Base-by-base conservation (phyloP, 2,329 filamentous ascomycete species). In the Cordyceps militaris region DNA sequence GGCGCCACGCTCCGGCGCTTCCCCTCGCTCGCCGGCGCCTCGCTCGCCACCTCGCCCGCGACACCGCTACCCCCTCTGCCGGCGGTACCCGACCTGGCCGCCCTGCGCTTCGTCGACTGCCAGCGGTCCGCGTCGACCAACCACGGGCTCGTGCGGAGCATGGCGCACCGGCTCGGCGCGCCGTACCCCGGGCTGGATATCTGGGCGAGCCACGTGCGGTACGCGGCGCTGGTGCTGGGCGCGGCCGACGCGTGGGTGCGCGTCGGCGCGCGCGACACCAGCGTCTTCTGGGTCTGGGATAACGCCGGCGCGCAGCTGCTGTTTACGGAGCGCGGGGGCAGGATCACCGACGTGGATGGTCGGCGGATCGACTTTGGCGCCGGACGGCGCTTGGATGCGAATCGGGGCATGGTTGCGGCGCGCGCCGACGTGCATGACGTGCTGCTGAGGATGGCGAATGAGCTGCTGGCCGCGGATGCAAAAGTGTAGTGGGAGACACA, bases 231-330 rank as follows among this genome's bases (percentile, higher is more conserved):
- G 26, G 65, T 73, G 36, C 49, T 74, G 16, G 72, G 72, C 46
- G 70, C 70, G 19, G 71, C 67, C 9, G 68, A 73, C 60, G 58
- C 71, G 28, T 67, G 71, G 50, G 57, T 74, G 24, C 66, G 72
- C 6, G 61, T 72, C 13, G 70, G 67, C 11, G 55, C 62, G 16
- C 57, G 56, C 1, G 43, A 43, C 16, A 55, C 51, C 7, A 58
- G 62, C 19, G 61, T 60, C 36, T 68, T 70, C 57, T 70, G 66
- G 52, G 64, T 73, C 38, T 75, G 80, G 81, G 81, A 84, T 61
- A 81, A 84, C 60, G 80, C 80, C 0, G 81, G 80, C 6, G 79
- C 80, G 1, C 81, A 83, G 74, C 69, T 84, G 58, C 69, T 83
- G 30, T 78, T 81, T 57, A 76, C 79, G 57, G 81, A 84, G 67